A percentile compares a stretch with the other conserved stretches of the same genome.
Evolutionary conservation across 2,329 filamentous ascomycete genomes (phyloP).

Genomic region (Ophiobolus disseminans): DNA sequence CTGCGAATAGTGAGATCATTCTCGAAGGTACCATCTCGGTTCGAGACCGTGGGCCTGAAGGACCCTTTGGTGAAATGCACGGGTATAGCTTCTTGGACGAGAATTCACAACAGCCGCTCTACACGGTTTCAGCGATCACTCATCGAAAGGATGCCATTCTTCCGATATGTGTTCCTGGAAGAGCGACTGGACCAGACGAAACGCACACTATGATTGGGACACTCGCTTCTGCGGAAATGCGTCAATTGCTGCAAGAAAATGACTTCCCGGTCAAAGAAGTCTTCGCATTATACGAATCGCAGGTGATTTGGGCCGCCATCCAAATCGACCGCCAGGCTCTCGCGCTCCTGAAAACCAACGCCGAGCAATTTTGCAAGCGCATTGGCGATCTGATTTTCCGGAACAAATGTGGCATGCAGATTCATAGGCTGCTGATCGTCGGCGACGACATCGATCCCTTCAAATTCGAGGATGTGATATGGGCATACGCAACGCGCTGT

Average conservation of each 20-base stretch:
- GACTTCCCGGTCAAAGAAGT: slow-evolving; percentile 55
- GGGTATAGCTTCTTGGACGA: slow-evolving; percentile 56
- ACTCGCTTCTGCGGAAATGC: slow-evolving; percentile 55
- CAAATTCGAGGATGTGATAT: slow-evolving; percentile 56
- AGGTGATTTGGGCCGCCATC: slow-evolving; percentile 57
- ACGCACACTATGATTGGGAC: slow-evolving; percentile 44
- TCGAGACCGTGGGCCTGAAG: slow-evolving; percentile 53
- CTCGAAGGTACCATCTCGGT: slow-evolving; percentile 59
- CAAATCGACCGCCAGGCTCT: slow-evolving; percentile 15
- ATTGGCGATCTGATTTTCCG: slow-evolving; percentile 55
- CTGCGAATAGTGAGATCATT: slow-evolving; percentile 60
- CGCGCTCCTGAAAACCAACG: slow-evolving; percentile 8
- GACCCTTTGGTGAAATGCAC: slow-evolving; percentile 57
- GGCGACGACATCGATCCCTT: slow-evolving; percentile 61
- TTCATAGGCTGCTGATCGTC: slow-evolving; percentile 56
- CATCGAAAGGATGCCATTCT: slow-evolving; percentile 58
- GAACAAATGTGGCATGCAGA: slow-evolving; percentile 53
- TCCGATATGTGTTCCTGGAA: slow-evolving; percentile 54
- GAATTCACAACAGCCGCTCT: slow-evolving; percentile 48
- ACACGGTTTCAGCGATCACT: slow-evolving; percentile 57
- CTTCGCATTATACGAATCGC: slow-evolving; percentile 55
- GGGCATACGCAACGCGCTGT: slow-evolving; percentile 59
- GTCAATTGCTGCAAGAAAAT: slow-evolving; percentile 40
- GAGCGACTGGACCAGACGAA: slow-evolving; percentile 42
- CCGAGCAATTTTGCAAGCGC: slow-evolving; percentile 48